A percentile compares a stretch with the other conserved stretches of the same genome.
phyloP scores from a whole-genome alignment of 176 grass and related monocot genomes.

The Lolium multiflorum region DNA sequence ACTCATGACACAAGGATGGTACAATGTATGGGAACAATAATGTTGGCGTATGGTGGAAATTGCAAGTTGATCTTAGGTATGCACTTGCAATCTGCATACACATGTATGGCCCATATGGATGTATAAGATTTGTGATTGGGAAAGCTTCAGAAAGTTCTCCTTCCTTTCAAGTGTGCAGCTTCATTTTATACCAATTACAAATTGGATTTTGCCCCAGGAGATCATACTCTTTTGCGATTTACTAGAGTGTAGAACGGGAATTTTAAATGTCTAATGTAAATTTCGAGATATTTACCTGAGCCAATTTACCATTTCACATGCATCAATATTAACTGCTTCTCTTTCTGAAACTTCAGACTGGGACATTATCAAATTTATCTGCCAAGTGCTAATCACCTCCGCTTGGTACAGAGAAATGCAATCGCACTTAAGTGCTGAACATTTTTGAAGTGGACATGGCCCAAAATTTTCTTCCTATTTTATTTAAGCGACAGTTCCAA shows the following conservation, averaged over 20 bases:
- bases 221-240: conserved; percentile 5
- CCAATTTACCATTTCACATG: background rate
- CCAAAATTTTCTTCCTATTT: conserved; percentile 47
- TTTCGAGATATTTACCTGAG: background rate
- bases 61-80: background rate
- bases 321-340: background rate
- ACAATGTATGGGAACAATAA: conserved; percentile 16
- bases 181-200: background rate
- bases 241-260: background rate
- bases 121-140: background rate
- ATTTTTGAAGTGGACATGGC: conserved; percentile 4
- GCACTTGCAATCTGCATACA: background rate
- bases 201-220: background rate
- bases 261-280: background rate
- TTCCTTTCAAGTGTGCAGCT: background rate
- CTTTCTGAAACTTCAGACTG: conserved; percentile 2
- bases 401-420: conserved; percentile 23
- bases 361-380: background rate
- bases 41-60: background rate
- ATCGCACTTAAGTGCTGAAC: background rate
- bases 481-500: conserved; percentile 36
- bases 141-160: background rate
- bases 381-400: background rate
- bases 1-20: background rate
- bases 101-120: conserved; percentile 6